Conservation (phyloP, 257 asterid species). For the Solanum bulbocastanum region DNA sequence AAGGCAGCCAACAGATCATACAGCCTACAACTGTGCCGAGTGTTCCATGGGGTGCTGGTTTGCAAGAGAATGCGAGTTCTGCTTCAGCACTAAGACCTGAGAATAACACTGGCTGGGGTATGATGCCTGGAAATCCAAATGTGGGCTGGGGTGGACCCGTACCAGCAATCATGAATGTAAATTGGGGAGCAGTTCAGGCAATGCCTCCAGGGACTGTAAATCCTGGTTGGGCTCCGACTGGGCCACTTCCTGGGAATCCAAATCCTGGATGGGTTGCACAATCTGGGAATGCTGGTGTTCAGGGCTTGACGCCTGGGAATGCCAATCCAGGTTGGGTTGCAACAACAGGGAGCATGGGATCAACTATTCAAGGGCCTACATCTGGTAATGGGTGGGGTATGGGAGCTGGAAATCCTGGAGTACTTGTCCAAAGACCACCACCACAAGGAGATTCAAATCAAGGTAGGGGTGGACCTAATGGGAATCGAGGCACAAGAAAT, state of each 20-base stretch:
- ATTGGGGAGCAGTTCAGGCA: conserved; percentile 46
- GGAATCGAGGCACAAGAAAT: conserved; percentile 44
- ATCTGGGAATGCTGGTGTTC: conserved; percentile 30
- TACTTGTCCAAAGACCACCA: conserved; percentile 37
- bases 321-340: conserved; percentile 35
- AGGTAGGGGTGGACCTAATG: conserved; percentile 43
- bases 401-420: conserved; percentile 20
- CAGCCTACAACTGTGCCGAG: conserved; percentile 34
- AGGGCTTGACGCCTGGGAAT: conserved; percentile 24
- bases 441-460: conserved; percentile 38
- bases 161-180: conserved; percentile 35
- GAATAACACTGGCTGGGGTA: conserved; percentile 55
- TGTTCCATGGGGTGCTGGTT: conserved; percentile 46
- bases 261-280: conserved; percentile 49
- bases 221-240: conserved; percentile 52
- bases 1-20: conserved; percentile 47
- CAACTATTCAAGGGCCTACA: conserved; percentile 23
- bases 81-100: conserved; percentile 31
- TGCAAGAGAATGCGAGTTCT: conserved; percentile 26
- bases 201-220: conserved; percentile 32
- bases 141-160: conserved; percentile 57
- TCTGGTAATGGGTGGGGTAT: conserved; percentile 25
- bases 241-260: conserved; percentile 25
- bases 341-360: conserved; percentile 31
- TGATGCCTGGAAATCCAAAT: conserved; percentile 44